phyloP scores from a whole-genome alignment of 1,139 yeast genomes.

The Meyerozyma smithsonii region DNA sequence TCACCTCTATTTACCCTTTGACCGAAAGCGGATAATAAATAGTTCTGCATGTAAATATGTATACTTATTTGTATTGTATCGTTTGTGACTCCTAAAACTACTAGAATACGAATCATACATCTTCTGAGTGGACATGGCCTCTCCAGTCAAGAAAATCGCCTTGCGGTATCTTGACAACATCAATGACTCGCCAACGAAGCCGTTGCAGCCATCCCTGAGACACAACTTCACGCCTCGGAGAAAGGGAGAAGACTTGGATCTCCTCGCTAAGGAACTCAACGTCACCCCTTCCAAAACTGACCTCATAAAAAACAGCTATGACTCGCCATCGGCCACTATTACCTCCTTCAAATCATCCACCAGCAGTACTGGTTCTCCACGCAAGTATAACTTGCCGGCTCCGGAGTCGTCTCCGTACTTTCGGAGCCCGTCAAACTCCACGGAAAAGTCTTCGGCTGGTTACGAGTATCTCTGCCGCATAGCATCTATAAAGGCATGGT shows the following conservation, averaged over 20 bases:
- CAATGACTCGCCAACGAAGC: conserved; percentile 8
- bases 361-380: conserved; percentile 20
- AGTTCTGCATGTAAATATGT: conserved; percentile 2
- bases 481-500: conserved; percentile 69
- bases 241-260: conserved; percentile 34
- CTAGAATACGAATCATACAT: too few species aligned
- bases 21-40: conserved; percentile 1
- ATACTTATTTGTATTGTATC: not conserved
- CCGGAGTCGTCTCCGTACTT: conserved; percentile 15
- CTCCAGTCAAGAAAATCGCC: conserved; percentile 8
- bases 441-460: conserved; percentile 32
- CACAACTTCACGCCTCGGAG: conserved; percentile 18
- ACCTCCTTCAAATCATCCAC: conserved; percentile 32
- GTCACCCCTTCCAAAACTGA: conserved; percentile 26
- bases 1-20: not conserved
- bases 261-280: conserved; percentile 35
- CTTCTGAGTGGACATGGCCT: conserved; percentile 4
- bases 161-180: conserved; percentile 10
- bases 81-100: too few species aligned
- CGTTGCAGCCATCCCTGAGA: conserved; percentile 25
- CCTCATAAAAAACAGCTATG: conserved; percentile 32
- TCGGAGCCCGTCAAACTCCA: conserved; percentile 24
- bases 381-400: conserved; percentile 3
- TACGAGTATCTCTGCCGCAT: conserved; percentile 89
- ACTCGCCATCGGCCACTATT: conserved; percentile 43